These are phyloP conservation scores for Starmera amethionina DNA, from an alignment of 805 yeast genomes.

Conservation along the genomic window DNA sequence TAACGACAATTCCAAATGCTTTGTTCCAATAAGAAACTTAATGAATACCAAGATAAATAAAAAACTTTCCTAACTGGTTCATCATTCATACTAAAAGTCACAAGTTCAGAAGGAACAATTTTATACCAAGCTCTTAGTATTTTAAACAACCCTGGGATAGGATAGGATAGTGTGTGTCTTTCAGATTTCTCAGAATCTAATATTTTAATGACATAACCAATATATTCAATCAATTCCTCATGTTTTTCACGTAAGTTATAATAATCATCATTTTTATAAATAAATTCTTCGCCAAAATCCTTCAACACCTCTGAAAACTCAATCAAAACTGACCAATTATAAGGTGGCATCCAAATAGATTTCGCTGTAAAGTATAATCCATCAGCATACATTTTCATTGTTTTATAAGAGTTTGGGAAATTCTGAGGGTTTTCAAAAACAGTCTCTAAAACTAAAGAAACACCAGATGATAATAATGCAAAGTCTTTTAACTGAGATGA, in stretches of 20 bases:
- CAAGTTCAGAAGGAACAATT: slow-evolving; percentile 9
- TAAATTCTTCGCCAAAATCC: slow-evolving; percentile 10
- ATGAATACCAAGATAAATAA: slow-evolving; percentile 9
- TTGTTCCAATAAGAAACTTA: slow-evolving; percentile 9
- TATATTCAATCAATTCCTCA: slow-evolving; percentile 3
- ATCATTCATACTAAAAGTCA: slow-evolving; percentile 6
- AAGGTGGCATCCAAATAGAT: slow-evolving; percentile 13
- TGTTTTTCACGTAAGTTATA: background rate
- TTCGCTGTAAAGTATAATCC: slow-evolving; percentile 10
- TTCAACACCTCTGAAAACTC: slow-evolving; percentile 10
- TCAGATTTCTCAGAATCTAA: slow-evolving; percentile 3
- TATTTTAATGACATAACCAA: slow-evolving; percentile 3
- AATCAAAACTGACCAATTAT: slow-evolving; percentile 7
- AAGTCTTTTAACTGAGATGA: slow-evolving; percentile 6
- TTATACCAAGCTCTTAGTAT: slow-evolving; percentile 10
- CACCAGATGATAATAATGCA: slow-evolving; percentile 12
- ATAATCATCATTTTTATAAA: slow-evolving; percentile 1
- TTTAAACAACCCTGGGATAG: slow-evolving; percentile 8
- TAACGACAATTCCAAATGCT: slow-evolving; percentile 10
- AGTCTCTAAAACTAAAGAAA: slow-evolving; percentile 7
- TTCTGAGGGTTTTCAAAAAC: slow-evolving; percentile 8
- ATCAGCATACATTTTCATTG: slow-evolving; percentile 11
- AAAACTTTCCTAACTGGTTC: slow-evolving; percentile 7
- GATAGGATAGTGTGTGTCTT: slow-evolving; percentile 9
- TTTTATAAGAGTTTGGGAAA: slow-evolving; percentile 6